Conservation (phyloP, 352 stramenopile species). For the Phytophthora meadii region DNA sequence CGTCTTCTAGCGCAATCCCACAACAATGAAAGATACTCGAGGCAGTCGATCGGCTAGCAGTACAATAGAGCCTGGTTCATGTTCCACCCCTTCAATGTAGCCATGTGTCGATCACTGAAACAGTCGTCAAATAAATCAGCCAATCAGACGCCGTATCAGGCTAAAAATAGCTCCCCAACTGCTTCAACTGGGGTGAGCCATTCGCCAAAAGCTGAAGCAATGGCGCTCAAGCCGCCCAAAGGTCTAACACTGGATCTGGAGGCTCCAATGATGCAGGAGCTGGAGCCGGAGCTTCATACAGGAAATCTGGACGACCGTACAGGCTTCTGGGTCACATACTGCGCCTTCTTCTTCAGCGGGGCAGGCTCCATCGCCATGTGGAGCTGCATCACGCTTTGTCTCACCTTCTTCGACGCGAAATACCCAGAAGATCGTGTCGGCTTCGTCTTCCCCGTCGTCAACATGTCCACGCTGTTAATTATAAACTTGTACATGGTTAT, state of each 20-base stretch:
- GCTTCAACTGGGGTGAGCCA: constrained; percentile 10
- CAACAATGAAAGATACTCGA: neutral
- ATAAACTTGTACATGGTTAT: constrained; percentile 87
- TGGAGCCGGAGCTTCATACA: constrained; percentile 7
- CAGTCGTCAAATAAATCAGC: constrained; percentile 9
- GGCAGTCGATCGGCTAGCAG: constrained; percentile 9
- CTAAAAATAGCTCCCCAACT: constrained; percentile 14
- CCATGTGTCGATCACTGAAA: constrained; percentile 16
- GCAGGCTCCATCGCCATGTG: constrained; percentile 79
- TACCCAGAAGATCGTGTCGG: constrained; percentile 72
- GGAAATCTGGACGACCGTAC: constrained; percentile 34
- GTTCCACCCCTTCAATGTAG: neutral
- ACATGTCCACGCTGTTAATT: constrained; percentile 84
- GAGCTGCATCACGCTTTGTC: constrained; percentile 78
- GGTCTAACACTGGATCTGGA: constrained; percentile 33
- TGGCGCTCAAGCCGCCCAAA: constrained; percentile 25
- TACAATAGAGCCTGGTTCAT: constrained; percentile 26
- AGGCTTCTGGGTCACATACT: constrained; percentile 73
- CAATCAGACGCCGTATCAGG: constrained; percentile 9
- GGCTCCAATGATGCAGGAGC: constrained; percentile 13
- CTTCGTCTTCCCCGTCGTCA: constrained; percentile 86
- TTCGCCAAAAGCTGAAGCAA: constrained; percentile 20
- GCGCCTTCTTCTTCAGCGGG: constrained; percentile 78
- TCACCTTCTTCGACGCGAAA: constrained; percentile 72
- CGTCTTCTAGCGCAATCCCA: constrained; percentile 53